Percentiles rank a stretch among this genome's conserved stretches.
Evolutionary conservation across 2,329 filamentous ascomycete species (phyloP).

Genomic region (Fusarium citri): DNA sequence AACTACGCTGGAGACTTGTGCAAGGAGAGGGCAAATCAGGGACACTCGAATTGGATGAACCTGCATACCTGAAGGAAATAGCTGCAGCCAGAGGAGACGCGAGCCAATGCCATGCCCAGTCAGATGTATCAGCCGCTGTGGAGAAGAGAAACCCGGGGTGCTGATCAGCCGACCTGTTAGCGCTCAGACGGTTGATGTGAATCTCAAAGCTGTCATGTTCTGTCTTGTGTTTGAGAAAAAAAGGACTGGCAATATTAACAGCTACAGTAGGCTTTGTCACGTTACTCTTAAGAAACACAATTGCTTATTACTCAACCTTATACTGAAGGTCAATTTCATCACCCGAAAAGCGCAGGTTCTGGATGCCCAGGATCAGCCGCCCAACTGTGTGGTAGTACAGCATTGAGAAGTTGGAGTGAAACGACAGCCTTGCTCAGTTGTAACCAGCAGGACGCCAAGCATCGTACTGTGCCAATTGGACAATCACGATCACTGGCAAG

Average conservation of each 20-base stretch:
- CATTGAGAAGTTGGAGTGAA: neutral
- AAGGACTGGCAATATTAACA: constrained; percentile 8
- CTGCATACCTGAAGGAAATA: constrained; percentile 28
- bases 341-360: neutral
- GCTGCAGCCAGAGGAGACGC: constrained; percentile 37
- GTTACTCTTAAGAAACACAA: neutral
- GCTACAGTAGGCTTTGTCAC: neutral
- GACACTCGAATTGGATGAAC: constrained; percentile 26
- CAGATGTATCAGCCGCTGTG: constrained; percentile 44
- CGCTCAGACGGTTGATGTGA: constrained; percentile 13
- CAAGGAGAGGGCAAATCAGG: constrained; percentile 32
- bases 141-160: constrained; percentile 43
- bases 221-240: neutral
- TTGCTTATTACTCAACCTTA: neutral
- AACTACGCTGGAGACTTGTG: constrained; percentile 8
- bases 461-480: neutral
- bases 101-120: constrained; percentile 28
- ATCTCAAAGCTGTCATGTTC: constrained; percentile 5
- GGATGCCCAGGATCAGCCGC: neutral
- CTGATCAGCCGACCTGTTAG: constrained; percentile 35
- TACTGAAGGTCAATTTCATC: neutral
- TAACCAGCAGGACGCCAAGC: neutral
- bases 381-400: neutral
- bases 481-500: neutral
- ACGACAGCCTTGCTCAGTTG: constrained; percentile 11